A percentile compares a stretch with the other conserved stretches of the same genome.
Evolutionary conservation across 176 grass and related monocot genomes (phyloP).

Genomic region (Lolium rigidum): DNA sequence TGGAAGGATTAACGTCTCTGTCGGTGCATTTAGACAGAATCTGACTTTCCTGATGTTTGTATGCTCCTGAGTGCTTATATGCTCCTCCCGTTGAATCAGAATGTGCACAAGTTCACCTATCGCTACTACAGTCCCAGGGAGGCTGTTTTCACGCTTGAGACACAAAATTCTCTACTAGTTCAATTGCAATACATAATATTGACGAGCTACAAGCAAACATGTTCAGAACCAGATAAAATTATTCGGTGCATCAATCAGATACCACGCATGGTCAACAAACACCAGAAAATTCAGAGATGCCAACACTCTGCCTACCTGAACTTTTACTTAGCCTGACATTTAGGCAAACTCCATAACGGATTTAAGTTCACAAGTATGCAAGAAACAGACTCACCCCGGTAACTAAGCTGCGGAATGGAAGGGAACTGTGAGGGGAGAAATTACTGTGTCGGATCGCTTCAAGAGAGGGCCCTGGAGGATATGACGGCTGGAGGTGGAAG

Average conservation of each 20-base stretch:
- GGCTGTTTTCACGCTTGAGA: background rate
- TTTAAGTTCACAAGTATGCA: slow-evolving; percentile 9
- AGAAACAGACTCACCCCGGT: background rate
- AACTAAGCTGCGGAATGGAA: background rate
- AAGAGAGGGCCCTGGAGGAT: slow-evolving; percentile 93
- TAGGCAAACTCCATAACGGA: background rate
- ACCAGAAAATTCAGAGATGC: background rate
- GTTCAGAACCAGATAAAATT: background rate
- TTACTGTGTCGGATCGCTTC: slow-evolving; percentile 81
- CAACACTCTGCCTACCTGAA: slow-evolving; percentile 1
- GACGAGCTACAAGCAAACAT: background rate
- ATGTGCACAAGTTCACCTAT: background rate
- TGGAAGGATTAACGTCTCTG: background rate
- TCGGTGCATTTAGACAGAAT: background rate
- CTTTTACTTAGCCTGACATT: background rate
- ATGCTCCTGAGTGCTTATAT: background rate
- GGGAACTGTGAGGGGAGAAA: background rate
- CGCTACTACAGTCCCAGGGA: background rate
- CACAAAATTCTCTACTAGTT: background rate
- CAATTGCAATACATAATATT: background rate
- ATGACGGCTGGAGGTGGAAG: slow-evolving; percentile 66
- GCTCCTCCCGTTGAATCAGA: background rate
- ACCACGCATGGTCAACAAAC: background rate
- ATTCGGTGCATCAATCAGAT: slow-evolving; percentile 1
- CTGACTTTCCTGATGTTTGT: background rate